Conservation (phyloP, 2,329 filamentous ascomycete species). For the Achaetomium macrosporum region DNA sequence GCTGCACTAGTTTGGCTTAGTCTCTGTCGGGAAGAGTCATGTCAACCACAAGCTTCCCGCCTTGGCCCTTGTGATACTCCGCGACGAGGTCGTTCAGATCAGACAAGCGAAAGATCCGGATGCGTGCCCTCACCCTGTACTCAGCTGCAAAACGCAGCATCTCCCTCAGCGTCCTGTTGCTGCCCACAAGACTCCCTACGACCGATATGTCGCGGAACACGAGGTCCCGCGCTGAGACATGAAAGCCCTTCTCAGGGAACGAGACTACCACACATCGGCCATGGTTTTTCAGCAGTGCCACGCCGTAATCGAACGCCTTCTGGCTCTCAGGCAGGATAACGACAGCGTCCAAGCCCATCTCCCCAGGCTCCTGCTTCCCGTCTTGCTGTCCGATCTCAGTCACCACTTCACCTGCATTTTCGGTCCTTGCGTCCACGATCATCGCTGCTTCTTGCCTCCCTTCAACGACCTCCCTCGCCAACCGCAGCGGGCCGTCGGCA, state of each 20-base stretch:
- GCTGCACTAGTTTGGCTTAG: neutral
- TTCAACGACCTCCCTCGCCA: conserved; percentile 29
- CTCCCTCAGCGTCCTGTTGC: conserved; percentile 35
- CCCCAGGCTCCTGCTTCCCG: conserved; percentile 27
- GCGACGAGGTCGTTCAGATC: conserved; percentile 37
- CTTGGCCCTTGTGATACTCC: conserved; percentile 38
- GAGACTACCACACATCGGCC: conserved; percentile 42
- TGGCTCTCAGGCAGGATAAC: conserved; percentile 43
- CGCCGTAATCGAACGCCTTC: conserved; percentile 41
- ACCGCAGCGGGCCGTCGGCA: conserved; percentile 29
- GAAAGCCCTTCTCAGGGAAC: conserved; percentile 39
- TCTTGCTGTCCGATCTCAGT: conserved; percentile 32
- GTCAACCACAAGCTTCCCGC: conserved; percentile 42
- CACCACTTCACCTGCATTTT: conserved; percentile 21
- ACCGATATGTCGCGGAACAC: conserved; percentile 41
- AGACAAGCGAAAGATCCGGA: conserved; percentile 32
- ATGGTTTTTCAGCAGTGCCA: conserved; percentile 38
- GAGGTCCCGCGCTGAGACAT: conserved; percentile 36
- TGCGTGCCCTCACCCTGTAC: conserved; percentile 30
- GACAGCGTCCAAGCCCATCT: conserved; percentile 42
- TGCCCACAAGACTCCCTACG: conserved; percentile 37
- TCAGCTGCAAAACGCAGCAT: conserved; percentile 35
- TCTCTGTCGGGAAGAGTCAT: conserved; percentile 20
- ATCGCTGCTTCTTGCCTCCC: conserved; percentile 23
- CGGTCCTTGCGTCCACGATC: conserved; percentile 35